Evolutionary conservation across 1,284 basidiomycete genomes (phyloP), one percentile per base, ranked within the genome.

Genomic region (Irpex sp.): DNA sequence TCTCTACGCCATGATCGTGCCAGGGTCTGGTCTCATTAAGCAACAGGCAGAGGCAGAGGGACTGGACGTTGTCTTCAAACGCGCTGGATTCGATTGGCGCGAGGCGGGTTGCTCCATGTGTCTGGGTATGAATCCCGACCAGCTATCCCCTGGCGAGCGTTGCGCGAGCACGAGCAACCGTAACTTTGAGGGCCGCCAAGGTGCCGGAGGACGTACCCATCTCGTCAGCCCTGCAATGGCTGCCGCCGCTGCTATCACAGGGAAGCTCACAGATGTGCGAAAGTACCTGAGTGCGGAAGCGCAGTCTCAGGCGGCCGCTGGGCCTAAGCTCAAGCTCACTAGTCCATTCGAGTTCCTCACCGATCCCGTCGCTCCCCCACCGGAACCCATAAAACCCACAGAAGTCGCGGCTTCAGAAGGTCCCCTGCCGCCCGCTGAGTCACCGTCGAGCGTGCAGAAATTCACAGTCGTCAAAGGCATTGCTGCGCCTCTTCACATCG

Each of bases 81-180:
- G 93, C 59, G 96, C 96, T 34, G 96, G 96, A 19, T 98, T 97
- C 72, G 96, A 98, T 75, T 98, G 95, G 96, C 86, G 96, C 64
- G 96, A 98, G 78, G 96, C 96, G 36, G 96, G 96, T 37, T 98
- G 96, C 76, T 98, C 96, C 37, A 98, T 98, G 96, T 98, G 96
- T 78, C 77, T 98, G 66, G 96, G 95, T 52, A 98, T 98, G 96
- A 98, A 98, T 78, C 94, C 96, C 8, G 96, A 98, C 78, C 94
- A 97, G 76, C 83, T 98, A 60, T 82, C 85, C 44, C 94, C 94
- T 2, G 90, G 92, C 57, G 93, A 98, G 77, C 91, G 96, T 59
- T 98, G 96, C 73, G 96, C 96, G 5, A 96, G 93, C 71, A 98
- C 96, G 49, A 97, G 94, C 74, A 98, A 98, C 79, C 90, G 96